phyloP scores from a whole-genome alignment of 1,284 basidiomycete species.

The Tilletia setariae region DNA sequence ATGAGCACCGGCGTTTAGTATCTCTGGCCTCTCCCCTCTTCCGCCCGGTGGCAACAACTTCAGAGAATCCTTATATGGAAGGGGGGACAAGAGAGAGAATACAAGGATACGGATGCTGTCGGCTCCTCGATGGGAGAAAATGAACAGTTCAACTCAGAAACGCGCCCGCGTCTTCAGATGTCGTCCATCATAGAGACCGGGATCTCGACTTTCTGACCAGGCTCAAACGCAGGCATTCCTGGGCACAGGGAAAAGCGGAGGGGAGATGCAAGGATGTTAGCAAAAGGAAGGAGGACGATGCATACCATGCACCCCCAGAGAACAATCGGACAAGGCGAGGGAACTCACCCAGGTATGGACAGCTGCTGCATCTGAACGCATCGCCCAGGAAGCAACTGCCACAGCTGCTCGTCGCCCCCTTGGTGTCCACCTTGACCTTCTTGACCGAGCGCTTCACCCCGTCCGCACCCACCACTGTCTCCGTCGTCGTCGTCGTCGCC shows the following conservation, averaged over 20 bases:
- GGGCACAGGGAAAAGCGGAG: background rate
- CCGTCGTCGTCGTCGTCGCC: slow-evolving; percentile 37
- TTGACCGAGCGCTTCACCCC: slow-evolving; percentile 48
- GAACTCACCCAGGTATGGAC: slow-evolving; percentile 85
- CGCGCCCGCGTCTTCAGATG: slow-evolving; percentile 20
- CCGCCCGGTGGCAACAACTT: no score
- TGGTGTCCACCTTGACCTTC: slow-evolving; percentile 53
- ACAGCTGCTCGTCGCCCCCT: slow-evolving; percentile 75
- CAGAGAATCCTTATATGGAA: no score
- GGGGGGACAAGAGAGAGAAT: background rate
- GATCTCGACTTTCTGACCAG: slow-evolving; percentile 88
- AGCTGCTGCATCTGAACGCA: slow-evolving; percentile 91
- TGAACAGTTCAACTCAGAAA: background rate
- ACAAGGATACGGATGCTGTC: background rate
- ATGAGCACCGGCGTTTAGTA: no score
- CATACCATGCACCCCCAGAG: no score
- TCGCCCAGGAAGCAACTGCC: slow-evolving; percentile 98
- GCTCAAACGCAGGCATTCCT: slow-evolving; percentile 95
- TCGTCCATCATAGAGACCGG: slow-evolving; percentile 51
- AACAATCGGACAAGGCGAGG: slow-evolving; percentile 14
- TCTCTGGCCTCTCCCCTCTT: no score
- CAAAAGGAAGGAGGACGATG: slow-evolving; percentile 24
- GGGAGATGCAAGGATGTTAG: background rate
- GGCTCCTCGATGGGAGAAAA: background rate
- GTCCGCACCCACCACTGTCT: slow-evolving; percentile 47